phyloP scores from a whole-genome alignment of 139 green algal genomes.

The Haematococcus lacustris region DNA sequence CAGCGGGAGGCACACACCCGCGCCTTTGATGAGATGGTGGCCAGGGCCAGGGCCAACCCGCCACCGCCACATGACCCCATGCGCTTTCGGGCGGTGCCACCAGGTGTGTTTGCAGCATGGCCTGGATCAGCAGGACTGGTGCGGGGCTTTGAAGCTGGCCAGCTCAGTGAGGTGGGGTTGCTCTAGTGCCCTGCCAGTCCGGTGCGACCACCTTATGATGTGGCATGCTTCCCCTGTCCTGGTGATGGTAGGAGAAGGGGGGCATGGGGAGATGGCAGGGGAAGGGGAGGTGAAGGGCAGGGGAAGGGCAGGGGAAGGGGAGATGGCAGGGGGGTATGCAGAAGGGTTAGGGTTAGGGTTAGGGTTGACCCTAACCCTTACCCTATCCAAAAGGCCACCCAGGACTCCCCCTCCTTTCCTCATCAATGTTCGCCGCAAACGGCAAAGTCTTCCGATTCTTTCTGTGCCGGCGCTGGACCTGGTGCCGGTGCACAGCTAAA shows the following conservation, averaged over 20 bases:
- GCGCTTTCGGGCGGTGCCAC: slow-evolving; percentile 51
- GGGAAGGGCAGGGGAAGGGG: too few species aligned
- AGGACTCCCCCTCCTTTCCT: not conserved
- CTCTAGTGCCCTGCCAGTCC: too few species aligned
- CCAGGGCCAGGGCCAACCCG: slow-evolving; percentile 28
- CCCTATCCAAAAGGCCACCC: not conserved
- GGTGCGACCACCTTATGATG: too few species aligned
- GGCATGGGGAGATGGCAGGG: too few species aligned
- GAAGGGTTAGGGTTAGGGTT: too few species aligned
- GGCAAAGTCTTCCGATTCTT: not conserved
- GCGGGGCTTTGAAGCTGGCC: too few species aligned
- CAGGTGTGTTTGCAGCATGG: slow-evolving; percentile 15
- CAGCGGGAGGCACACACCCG: slow-evolving; percentile 34
- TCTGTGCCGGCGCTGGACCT: not conserved
- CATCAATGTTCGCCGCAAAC: not conserved
- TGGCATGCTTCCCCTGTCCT: not conserved
- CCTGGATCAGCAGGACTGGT: not conserved
- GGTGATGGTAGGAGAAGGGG: too few species aligned
- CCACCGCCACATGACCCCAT: slow-evolving; percentile 47
- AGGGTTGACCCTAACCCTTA: not conserved
- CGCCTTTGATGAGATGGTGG: slow-evolving; percentile 63
- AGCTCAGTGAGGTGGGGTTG: too few species aligned
- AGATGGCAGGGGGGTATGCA: too few species aligned
- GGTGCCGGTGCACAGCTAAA: not conserved
- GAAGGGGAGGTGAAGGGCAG: slow-evolving; percentile 18